phyloP scores from a whole-genome alignment of 2,329 filamentous ascomycete species.

The Penicillium griseofulvum region DNA sequence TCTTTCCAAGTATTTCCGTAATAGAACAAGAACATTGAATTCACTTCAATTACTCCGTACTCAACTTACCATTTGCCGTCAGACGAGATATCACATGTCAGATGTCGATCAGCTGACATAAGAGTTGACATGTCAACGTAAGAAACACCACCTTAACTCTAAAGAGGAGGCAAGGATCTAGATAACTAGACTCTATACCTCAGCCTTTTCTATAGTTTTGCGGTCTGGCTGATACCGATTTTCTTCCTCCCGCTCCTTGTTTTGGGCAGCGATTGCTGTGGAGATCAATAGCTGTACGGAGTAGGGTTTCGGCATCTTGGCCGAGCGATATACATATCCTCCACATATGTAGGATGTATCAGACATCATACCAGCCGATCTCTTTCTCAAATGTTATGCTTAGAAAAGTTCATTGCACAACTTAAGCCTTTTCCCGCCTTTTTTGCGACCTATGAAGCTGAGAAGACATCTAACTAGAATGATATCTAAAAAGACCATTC shows the following conservation, averaged over 20 bases:
- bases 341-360: not conserved
- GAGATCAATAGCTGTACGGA: not conserved
- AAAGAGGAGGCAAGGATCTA: not conserved
- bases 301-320: not conserved
- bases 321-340: not conserved
- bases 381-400: too few relatives aligned
- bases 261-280: not conserved
- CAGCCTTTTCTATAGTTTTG: not conserved
- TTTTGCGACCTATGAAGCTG: too few relatives aligned
- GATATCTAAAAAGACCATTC: too few relatives aligned
- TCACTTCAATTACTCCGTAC: too few relatives aligned
- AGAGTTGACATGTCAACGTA: not conserved
- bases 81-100: conserved; percentile 2
- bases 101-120: not conserved
- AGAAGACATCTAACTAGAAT: too few relatives aligned
- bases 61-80: not conserved
- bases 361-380: not conserved
- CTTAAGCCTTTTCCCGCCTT: too few relatives aligned
- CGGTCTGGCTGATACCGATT: not conserved
- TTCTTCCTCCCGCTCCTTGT: not conserved
- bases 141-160: not conserved
- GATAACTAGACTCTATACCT: not conserved
- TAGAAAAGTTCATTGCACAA: too few relatives aligned
- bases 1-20: not conserved
- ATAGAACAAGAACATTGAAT: too few relatives aligned